Percentiles rank a stretch among this genome's conserved stretches.
Conservation (phyloP, 1,139 yeast genomes). For the Saccharomycopsis hybrid region DNA sequence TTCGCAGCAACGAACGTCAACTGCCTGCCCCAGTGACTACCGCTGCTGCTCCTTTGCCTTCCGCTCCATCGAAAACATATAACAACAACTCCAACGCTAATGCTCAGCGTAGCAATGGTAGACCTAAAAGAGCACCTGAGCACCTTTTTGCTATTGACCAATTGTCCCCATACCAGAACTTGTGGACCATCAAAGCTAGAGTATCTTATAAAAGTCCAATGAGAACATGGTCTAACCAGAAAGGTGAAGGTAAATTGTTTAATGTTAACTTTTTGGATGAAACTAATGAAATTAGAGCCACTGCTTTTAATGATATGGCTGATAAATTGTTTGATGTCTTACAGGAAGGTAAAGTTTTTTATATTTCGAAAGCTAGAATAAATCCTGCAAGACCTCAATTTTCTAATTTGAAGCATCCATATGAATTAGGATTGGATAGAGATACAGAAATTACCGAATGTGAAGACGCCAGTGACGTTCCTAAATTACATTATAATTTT, state of each 20-base stretch:
- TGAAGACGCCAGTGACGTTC: conserved; percentile 50
- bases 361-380: conserved; percentile 74
- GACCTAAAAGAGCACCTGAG: conserved; percentile 26
- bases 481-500: conserved; percentile 73
- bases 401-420: conserved; percentile 78
- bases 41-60: conserved; percentile 24
- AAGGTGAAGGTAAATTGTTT: conserved; percentile 88
- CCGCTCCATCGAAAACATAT: neutral
- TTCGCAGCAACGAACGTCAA: conserved; percentile 23
- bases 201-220: conserved; percentile 84
- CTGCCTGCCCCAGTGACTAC: conserved; percentile 24
- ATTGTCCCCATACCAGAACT: conserved; percentile 83
- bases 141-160: conserved; percentile 72
- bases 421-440: conserved; percentile 77
- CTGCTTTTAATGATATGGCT: conserved; percentile 87
- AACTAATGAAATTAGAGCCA: conserved; percentile 93
- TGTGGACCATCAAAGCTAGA: conserved; percentile 91
- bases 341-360: conserved; percentile 87
- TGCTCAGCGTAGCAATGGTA: neutral
- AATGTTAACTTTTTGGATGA: conserved; percentile 86
- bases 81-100: conserved; percentile 4
- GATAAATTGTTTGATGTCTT: conserved; percentile 68
- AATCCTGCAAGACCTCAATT: conserved; percentile 82
- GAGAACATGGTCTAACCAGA: conserved; percentile 79
- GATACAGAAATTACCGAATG: conserved; percentile 74